Evolutionary conservation across 1,284 basidiomycete species (phyloP).

Genomic region (Butyriboletus regius): DNA sequence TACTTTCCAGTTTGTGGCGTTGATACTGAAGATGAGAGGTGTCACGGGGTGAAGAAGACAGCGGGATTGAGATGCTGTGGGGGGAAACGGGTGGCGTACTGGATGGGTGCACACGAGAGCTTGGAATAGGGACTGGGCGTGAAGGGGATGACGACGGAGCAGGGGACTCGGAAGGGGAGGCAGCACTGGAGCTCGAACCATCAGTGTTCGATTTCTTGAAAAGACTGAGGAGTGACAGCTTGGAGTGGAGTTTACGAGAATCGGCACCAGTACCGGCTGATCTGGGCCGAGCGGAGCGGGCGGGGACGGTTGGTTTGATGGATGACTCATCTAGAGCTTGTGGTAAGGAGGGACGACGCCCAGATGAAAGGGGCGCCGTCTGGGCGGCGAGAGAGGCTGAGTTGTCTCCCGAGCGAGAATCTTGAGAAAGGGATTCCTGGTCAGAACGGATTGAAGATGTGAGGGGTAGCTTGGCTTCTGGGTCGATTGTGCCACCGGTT

Average conservation of each 20-base stretch:
- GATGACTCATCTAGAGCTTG: constrained; percentile 32
- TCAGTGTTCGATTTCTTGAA: constrained; percentile 41
- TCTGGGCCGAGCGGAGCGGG: constrained; percentile 36
- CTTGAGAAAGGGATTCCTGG: constrained; percentile 6
- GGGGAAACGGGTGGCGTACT: constrained; percentile 27
- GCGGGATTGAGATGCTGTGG: constrained; percentile 16
- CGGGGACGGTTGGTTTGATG: constrained; percentile 13
- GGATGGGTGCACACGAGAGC: constrained; percentile 7
- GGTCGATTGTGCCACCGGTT: constrained; percentile 21
- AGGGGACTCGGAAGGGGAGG: constrained; percentile 26
- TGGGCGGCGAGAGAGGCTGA: constrained; percentile 9
- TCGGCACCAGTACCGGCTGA: constrained; percentile 47
- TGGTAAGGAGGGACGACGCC: constrained; percentile 36
- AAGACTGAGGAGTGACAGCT: constrained; percentile 40
- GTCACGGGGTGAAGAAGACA: constrained; percentile 28
- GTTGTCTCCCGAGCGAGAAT: constrained; percentile 6
- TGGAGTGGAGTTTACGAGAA: constrained; percentile 35
- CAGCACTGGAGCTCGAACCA: constrained; percentile 31
- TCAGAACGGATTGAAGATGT: constrained; percentile 13
- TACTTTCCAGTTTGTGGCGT: constrained; percentile 26
- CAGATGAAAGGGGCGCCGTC: constrained; percentile 11
- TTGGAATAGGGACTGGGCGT: constrained; percentile 18
- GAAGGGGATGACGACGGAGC: constrained; percentile 20
- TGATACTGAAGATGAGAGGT: constrained; percentile 15
- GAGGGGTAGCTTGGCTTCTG: constrained; percentile 13